Evolutionary conservation across 257 asterid species (phyloP).

Genomic region (Solanum arcanum): DNA sequence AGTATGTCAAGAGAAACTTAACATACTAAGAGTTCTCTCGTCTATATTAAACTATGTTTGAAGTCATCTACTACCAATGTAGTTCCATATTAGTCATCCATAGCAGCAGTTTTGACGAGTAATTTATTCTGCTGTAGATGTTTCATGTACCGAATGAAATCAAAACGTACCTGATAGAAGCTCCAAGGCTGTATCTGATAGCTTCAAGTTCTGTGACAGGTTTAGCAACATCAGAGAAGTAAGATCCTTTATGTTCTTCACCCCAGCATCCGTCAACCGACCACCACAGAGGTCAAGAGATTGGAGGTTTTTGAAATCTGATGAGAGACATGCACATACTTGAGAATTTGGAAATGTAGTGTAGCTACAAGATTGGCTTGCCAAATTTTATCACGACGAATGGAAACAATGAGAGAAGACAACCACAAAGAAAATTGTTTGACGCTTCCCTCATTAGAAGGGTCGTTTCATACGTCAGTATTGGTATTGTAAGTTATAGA

Average conservation of each 20-base stretch:
- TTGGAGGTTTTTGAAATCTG: conserved; percentile 2
- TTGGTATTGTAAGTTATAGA: neutral
- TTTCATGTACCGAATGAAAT: neutral
- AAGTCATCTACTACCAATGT: neutral
- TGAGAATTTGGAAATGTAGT: neutral
- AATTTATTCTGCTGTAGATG: neutral
- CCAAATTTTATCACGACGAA: neutral
- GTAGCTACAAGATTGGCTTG: neutral
- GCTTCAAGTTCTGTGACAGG: neutral
- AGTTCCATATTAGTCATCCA: neutral
- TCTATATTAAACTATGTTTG: neutral
- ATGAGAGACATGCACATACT: neutral
- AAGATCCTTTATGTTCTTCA: conserved; percentile 1
- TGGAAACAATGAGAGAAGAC: neutral
- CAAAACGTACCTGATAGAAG: neutral
- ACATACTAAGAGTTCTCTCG: neutral
- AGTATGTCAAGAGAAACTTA: neutral
- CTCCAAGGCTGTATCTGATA: neutral
- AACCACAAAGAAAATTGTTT: neutral
- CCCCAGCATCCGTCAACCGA: neutral
- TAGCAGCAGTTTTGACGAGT: neutral
- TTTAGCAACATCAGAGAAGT: conserved; percentile 1
- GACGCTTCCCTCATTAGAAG: neutral
- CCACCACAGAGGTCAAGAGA: conserved; percentile 6
- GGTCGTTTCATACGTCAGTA: neutral